A percentile compares a stretch with the other conserved stretches of the same genome.
Conservation (phyloP, 2,329 filamentous ascomycete genomes). For the Aspergillus sp. region DNA sequence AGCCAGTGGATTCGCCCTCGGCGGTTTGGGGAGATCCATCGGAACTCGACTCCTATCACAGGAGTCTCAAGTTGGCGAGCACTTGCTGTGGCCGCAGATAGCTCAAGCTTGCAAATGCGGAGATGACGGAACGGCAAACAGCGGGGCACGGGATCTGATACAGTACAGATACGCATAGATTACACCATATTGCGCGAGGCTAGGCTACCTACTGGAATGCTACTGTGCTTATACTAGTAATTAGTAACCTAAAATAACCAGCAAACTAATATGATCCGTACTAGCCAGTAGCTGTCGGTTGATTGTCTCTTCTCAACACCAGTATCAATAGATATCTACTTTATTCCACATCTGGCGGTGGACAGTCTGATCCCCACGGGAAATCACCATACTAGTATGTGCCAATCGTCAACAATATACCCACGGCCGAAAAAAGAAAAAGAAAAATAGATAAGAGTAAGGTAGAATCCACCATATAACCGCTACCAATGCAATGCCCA, state of each 20-base stretch:
- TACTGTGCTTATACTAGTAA: neutral
- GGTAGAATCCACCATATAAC: constrained; percentile 9
- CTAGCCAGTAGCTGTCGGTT: neutral
- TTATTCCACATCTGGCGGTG: neutral
- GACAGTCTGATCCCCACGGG: constrained; percentile 6
- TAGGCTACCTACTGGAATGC: neutral
- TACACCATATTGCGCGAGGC: neutral
- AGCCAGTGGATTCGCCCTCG: constrained; percentile 54
- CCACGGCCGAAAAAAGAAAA: neutral
- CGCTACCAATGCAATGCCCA: constrained; percentile 34
- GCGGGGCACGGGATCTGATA: neutral
- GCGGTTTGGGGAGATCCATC: constrained; percentile 34
- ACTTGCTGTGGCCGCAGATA: neutral
- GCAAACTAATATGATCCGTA: too few species aligned
- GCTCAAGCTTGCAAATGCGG: constrained; percentile 8
- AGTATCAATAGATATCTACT: constrained; percentile 10
- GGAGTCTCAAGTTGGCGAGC: neutral
- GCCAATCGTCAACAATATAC: constrained; percentile 9
- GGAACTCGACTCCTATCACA: constrained; percentile 10
- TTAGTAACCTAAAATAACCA: too few species aligned
- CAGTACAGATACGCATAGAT: constrained; percentile 1
- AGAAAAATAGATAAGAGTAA: neutral
- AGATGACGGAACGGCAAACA: constrained; percentile 3
- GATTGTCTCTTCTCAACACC: neutral
- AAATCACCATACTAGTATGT: neutral